phyloP scores from a whole-genome alignment of 2,329 filamentous ascomycete species.

The Lecanicillium sp. region DNA sequence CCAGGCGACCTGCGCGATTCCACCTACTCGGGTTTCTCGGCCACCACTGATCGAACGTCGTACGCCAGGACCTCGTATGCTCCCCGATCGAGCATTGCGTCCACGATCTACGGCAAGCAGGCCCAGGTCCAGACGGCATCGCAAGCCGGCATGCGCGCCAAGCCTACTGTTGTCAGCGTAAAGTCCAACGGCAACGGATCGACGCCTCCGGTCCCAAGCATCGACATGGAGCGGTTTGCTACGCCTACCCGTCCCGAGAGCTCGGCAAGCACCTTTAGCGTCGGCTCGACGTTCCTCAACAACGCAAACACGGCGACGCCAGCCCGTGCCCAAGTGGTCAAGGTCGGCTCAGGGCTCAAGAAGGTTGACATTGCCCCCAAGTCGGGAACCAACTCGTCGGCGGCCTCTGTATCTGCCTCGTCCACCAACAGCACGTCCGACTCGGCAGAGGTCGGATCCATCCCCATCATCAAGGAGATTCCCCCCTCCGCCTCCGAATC shows the following conservation, averaged over 20 bases:
- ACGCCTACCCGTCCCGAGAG: constrained; percentile 39
- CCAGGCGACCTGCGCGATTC: constrained; percentile 86
- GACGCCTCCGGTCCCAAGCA: constrained; percentile 64
- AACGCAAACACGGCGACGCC: constrained; percentile 53
- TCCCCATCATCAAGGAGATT: constrained; percentile 44
- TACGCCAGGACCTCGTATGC: constrained; percentile 45
- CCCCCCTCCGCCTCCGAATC: constrained; percentile 32
- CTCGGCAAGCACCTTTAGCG: constrained; percentile 53
- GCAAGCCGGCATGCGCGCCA: constrained; percentile 78
- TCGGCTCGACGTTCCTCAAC: constrained; percentile 62
- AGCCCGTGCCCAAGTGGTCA: constrained; percentile 52
- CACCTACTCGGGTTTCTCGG: constrained; percentile 73
- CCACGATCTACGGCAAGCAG: constrained; percentile 89
- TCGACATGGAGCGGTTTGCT: constrained; percentile 57
- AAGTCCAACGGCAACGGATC: constrained; percentile 51
- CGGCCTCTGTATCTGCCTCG: constrained; percentile 4
- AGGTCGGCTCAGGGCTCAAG: constrained; percentile 43
- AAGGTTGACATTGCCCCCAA: constrained; percentile 33
- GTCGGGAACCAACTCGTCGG: constrained; percentile 25
- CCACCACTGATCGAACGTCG: constrained; percentile 53
- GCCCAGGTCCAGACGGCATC: constrained; percentile 76
- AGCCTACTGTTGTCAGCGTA: constrained; percentile 89
- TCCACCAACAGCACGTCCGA: constrained; percentile 13
- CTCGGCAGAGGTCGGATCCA: constrained; percentile 28
- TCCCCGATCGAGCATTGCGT: constrained; percentile 70